Conservation (phyloP, 495 filamentous ascomycete genomes). For the Pseudomonodictys pantanalensis region DNA sequence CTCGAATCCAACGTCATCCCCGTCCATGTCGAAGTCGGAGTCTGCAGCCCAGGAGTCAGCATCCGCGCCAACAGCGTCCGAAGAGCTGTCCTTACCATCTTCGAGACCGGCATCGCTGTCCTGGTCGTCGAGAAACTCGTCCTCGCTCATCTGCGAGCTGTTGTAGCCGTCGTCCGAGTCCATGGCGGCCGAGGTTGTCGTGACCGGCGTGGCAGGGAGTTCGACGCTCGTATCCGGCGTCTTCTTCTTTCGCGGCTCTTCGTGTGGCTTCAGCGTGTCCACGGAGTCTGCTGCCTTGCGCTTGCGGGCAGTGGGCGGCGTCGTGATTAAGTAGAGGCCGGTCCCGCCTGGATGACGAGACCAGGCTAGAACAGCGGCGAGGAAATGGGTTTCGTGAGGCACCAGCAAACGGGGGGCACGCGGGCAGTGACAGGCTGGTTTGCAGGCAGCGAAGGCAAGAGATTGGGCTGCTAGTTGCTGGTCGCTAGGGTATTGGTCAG, state of each 20-base stretch:
- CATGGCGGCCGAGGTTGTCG: conserved; percentile 65
- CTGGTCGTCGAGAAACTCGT: conserved; percentile 64
- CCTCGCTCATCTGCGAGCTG: conserved; percentile 75
- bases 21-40: conserved; percentile 59
- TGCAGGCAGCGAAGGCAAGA: conserved; percentile 4
- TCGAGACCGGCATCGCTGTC: conserved; percentile 58
- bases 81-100: conserved; percentile 11
- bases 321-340: conserved; percentile 46
- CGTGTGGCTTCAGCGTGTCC: conserved; percentile 41
- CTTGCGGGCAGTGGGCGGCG: conserved; percentile 74
- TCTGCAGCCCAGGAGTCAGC: conserved; percentile 21
- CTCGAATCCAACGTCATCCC: conserved; percentile 68
- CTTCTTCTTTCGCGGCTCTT: conserved; percentile 47
- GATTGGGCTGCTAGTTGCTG: no score
- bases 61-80: not conserved
- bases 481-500: conserved; percentile 23
- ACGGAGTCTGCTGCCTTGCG: conserved; percentile 65
- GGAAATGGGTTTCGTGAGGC: conserved; percentile 4
- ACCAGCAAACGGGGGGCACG: conserved; percentile 1
- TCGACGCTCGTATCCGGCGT: conserved; percentile 43
- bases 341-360: conserved; percentile 40
- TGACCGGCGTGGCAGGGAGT: conserved; percentile 60
- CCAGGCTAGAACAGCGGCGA: conserved; percentile 26
- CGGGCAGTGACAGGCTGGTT: conserved; percentile 4
- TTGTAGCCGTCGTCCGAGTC: conserved; percentile 97